Conservation (phyloP, 164 flowering plant species). For the Nymphaea colorata region DNA sequence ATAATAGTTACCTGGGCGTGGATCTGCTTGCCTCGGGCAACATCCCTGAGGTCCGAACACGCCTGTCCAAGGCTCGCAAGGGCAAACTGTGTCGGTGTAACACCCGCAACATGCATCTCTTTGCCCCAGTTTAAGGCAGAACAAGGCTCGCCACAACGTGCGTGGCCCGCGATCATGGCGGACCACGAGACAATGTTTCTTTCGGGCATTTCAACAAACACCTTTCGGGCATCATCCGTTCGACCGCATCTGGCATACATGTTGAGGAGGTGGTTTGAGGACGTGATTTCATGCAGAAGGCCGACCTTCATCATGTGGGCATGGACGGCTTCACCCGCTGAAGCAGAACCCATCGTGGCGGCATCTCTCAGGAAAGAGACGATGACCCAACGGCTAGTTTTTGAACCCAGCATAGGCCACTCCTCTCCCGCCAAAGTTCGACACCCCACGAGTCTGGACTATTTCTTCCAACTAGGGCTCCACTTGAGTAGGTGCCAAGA, state of each 20-base stretch:
- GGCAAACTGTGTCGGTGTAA: constrained; percentile 36
- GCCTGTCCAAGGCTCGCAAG: constrained; percentile 32
- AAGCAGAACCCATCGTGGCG: too few relatives aligned
- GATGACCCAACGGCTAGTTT: too few relatives aligned
- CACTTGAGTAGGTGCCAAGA: too few relatives aligned
- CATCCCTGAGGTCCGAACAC: constrained; percentile 9
- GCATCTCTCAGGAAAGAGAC: too few relatives aligned
- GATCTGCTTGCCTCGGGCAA: background rate
- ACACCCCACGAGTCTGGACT: too few relatives aligned
- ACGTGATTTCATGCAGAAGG: constrained; percentile 13
- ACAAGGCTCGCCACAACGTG: constrained; percentile 23
- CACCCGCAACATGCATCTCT: constrained; percentile 26
- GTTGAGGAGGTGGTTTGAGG: constrained; percentile 27
- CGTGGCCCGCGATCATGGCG: constrained; percentile 24
- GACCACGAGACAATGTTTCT: constrained; percentile 52
- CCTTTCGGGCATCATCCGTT: constrained; percentile 18
- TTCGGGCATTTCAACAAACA: constrained; percentile 42
- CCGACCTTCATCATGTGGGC: constrained; percentile 27
- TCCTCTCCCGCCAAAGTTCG: too few relatives aligned
- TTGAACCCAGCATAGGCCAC: too few relatives aligned
- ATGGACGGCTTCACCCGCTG: constrained; percentile 11
- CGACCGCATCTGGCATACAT: constrained; percentile 27
- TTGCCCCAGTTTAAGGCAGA: constrained; percentile 20
- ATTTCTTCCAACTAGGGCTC: too few relatives aligned
- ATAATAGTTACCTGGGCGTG: constrained; percentile 11